Conservation (phyloP, 768 basidiomycete genomes). For the Hydnomerulius pinastri region DNA sequence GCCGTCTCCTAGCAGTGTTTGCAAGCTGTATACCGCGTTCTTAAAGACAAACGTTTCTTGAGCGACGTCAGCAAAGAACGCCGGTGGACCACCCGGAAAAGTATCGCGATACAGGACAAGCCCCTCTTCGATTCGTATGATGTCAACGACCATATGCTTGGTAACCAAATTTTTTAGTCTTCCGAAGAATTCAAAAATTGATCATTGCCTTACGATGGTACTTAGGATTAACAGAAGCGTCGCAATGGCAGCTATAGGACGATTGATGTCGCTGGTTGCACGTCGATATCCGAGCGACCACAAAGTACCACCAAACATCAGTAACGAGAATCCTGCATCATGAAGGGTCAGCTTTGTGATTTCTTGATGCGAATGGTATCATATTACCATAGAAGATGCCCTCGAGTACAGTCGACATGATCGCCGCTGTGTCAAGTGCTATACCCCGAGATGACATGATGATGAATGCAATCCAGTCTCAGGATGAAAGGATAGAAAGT, state of each 20-base stretch:
- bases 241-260: slow-evolving; percentile 15
- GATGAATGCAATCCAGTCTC: too few relatives aligned
- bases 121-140: slow-evolving; percentile 21
- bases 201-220: slow-evolving; percentile 14
- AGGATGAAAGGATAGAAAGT: too few relatives aligned
- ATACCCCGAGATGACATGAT: too few relatives aligned
- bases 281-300: slow-evolving; percentile 12
- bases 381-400: too few relatives aligned
- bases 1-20: slow-evolving; percentile 10
- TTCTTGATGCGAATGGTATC: too few relatives aligned
- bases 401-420: too few relatives aligned
- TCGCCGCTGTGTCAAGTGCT: too few relatives aligned
- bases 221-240: slow-evolving; percentile 21
- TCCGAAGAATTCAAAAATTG: not conserved
- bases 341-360: too few relatives aligned
- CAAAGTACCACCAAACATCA: too few relatives aligned
- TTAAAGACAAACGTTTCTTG: slow-evolving; percentile 28
- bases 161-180: not conserved
- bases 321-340: too few relatives aligned
- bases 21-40: slow-evolving; percentile 18
- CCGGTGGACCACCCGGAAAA: slow-evolving; percentile 21
- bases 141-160: slow-evolving; percentile 17
- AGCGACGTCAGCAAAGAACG: slow-evolving; percentile 22
- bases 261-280: slow-evolving; percentile 9
- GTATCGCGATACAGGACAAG: slow-evolving; percentile 20